Evolutionary conservation across 805 yeast genomes (phyloP).

Genomic region (Yamadazyma phyllophila): DNA sequence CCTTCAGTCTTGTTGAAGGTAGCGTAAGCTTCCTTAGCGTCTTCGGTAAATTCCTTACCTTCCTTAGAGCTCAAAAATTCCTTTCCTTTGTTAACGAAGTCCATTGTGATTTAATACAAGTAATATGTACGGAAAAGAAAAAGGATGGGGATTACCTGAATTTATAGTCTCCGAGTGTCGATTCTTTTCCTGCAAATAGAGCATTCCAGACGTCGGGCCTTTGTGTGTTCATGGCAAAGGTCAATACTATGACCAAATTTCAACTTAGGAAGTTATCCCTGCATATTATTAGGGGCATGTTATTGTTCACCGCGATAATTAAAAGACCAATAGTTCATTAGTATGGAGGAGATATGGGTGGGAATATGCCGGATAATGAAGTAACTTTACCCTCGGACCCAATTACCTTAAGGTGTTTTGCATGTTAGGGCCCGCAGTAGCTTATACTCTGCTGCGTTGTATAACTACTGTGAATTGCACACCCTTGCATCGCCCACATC

Average conservation of each 20-base stretch:
- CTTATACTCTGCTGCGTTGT: too few species aligned
- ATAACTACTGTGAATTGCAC: too few species aligned
- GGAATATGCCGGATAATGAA: too few species aligned
- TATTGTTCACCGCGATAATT: neutral
- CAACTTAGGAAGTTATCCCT: conserved; percentile 3
- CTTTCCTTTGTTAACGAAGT: conserved; percentile 32
- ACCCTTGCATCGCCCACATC: too few species aligned
- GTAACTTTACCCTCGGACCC: too few species aligned
- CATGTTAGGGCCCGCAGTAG: too few species aligned
- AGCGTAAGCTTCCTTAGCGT: conserved; percentile 35
- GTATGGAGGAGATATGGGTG: neutral
- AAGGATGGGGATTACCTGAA: neutral
- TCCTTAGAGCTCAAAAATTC: conserved; percentile 14
- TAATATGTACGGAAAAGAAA: neutral
- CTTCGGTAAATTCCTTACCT: conserved; percentile 16
- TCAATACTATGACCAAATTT: neutral
- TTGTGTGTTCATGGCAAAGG: conserved; percentile 5
- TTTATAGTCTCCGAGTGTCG: conserved; percentile 2
- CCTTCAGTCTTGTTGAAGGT: conserved; percentile 30
- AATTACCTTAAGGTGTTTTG: too few species aligned
- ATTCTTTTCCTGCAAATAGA: conserved; percentile 8
- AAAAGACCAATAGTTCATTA: neutral
- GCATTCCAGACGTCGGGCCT: neutral
- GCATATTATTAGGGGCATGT: neutral
- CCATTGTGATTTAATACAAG: conserved; percentile 13